Evolutionary conservation across 148 eudicot species (phyloP), one percentile per base, ranked within the genome.

Genomic region (Oxyria digyna): DNA sequence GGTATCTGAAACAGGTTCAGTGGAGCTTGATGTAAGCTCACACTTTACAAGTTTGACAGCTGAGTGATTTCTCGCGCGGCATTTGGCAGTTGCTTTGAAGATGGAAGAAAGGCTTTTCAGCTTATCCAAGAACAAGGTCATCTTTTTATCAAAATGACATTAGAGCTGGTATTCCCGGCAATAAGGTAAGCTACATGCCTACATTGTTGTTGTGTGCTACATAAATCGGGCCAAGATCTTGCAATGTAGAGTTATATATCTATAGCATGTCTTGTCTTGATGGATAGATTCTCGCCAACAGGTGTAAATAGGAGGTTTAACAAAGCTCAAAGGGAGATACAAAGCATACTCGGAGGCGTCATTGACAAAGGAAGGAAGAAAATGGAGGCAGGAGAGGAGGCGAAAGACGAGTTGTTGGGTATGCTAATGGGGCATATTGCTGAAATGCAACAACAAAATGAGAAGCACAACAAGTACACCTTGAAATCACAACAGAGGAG

Each of bases 41-140:
- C 48, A 77, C 49, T 70, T 82, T 26, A 62, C 46, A 3, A 73
- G 50, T 46, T 13, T 82, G 46, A 69, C 83, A 9, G 75, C 75
- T 0, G 83, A 82, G 83, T 63, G 3, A 79, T 82, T 18, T 82
- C 85, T 42, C 52, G 83, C 4, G 77, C 79, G 11, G 83, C 83
- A 12, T 82, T 82, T 67, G 81, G 81, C 17, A 79, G 79, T 50
- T 74, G 69, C 73, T 82, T 74, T 45, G 70, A 75, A 45, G 85
- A 82, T 45, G 85, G 85, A 8, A 32, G 67, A 40, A 70, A 67
- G 68, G 78, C 80, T 24, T 79, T 82, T 67, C 79, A 79, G 41
- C 85, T 72, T 49, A 70, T 74, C 15, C 70, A 64, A 67, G 83
- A 79, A 38, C 81, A 69, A 42, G 59, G 48, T 17, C 23, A 23